A percentile compares a stretch with the other conserved stretches of the same genome.
phyloP scores from a whole-genome alignment of 805 yeast species.

The Torulaspora franciscae region DNA sequence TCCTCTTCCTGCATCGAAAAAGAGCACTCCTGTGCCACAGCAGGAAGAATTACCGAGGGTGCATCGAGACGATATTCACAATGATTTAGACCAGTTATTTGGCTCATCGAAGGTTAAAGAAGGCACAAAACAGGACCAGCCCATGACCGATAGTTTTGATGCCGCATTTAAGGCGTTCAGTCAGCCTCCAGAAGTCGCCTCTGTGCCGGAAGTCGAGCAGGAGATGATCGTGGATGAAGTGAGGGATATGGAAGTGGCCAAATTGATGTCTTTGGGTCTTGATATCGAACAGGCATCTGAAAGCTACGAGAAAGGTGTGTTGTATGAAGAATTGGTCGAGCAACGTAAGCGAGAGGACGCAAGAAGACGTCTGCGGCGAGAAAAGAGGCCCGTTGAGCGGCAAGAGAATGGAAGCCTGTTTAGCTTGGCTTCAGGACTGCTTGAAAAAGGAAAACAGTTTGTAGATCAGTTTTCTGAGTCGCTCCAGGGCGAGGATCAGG shows the following conservation, averaged over 20 bases:
- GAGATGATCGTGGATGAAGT: slow-evolving; percentile 29
- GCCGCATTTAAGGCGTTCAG: slow-evolving; percentile 24
- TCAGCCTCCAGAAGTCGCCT: neutral
- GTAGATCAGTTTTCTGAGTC: slow-evolving; percentile 25
- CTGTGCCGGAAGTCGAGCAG: neutral
- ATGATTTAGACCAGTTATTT: slow-evolving; percentile 25
- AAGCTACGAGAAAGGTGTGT: slow-evolving; percentile 23
- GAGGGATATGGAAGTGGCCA: slow-evolving; percentile 35
- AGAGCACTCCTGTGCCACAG: neutral
- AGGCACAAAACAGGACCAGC: neutral
- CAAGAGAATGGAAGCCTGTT: slow-evolving; percentile 13
- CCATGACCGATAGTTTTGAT: slow-evolving; percentile 19
- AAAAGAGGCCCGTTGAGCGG: neutral
- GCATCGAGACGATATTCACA: slow-evolving; percentile 5
- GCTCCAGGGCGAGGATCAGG: slow-evolving; percentile 23
- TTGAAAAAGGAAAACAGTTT: slow-evolving; percentile 33
- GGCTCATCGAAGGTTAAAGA: slow-evolving; percentile 7
- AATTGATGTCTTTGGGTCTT: slow-evolving; percentile 32
- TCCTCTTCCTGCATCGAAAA: neutral
- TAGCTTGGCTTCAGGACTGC: slow-evolving; percentile 27
- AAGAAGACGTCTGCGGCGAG: neutral
- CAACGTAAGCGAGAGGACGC: slow-evolving; percentile 3
- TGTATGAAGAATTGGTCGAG: slow-evolving; percentile 23
- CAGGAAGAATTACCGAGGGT: neutral
- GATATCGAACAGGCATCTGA: slow-evolving; percentile 23